Conservation (phyloP, 305 asterid species). For the Ilex paraguariensis region DNA sequence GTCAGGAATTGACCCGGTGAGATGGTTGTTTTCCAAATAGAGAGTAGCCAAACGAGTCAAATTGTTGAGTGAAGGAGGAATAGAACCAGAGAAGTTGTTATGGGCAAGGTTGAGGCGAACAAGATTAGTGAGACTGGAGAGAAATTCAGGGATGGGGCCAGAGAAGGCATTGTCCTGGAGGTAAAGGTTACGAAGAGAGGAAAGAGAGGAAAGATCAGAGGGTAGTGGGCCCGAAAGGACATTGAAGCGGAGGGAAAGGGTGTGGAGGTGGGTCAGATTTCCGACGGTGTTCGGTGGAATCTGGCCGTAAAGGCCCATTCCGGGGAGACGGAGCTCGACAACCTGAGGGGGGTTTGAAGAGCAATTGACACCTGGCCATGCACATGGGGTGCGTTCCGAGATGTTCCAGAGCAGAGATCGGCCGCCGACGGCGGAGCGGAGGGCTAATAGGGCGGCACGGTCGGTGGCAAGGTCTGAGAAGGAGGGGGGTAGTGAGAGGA, state of each 20-base stretch:
- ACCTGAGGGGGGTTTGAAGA: constrained; percentile 39
- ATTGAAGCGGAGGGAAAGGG: constrained; percentile 80
- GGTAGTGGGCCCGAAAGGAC: constrained; percentile 63
- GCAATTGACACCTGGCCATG: constrained; percentile 72
- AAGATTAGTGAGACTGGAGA: constrained; percentile 42
- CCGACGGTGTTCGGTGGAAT: constrained; percentile 49
- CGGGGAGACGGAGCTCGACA: constrained; percentile 68
- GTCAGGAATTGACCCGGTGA: constrained; percentile 61
- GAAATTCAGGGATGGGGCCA: constrained; percentile 47
- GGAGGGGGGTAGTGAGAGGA: constrained; percentile 14
- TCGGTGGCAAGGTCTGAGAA: constrained; percentile 61
- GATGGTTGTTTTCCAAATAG: constrained; percentile 48
- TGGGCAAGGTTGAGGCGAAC: constrained; percentile 58
- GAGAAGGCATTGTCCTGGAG: constrained; percentile 54
- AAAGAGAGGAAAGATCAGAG: constrained; percentile 38
- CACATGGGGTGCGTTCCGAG: constrained; percentile 45
- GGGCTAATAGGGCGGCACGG: constrained; percentile 56
- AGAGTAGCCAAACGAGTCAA: constrained; percentile 60
- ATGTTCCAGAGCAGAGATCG: constrained; percentile 60
- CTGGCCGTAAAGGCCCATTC: constrained; percentile 62
- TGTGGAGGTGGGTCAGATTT: constrained; percentile 50
- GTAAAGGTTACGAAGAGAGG: constrained; percentile 51
- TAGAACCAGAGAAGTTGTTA: constrained; percentile 59
- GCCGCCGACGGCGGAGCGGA: constrained; percentile 69
- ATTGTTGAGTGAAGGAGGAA: constrained; percentile 46